A percentile compares a stretch with the other conserved stretches of the same genome.
phyloP scores from a whole-genome alignment of 306 rosid genomes.

The Trifolium repens region DNA sequence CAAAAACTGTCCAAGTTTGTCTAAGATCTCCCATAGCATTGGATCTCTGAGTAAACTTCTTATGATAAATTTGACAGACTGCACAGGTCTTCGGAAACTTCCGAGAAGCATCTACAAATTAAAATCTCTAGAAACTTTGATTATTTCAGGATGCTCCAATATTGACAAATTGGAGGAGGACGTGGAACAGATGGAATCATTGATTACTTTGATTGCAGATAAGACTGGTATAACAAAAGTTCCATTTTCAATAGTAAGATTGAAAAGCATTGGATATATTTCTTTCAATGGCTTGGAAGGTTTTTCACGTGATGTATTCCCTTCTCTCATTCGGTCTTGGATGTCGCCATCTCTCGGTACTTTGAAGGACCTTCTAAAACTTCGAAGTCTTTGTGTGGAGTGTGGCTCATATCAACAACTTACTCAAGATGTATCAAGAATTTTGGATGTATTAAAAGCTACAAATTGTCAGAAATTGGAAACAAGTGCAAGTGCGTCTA shows the following conservation, averaged over 20 bases:
- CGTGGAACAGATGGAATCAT: neutral
- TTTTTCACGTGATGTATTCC: neutral
- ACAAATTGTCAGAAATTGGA: neutral
- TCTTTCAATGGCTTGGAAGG: neutral
- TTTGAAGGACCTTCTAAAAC: neutral
- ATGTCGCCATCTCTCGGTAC: neutral
- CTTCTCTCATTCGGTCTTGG: conserved; percentile 4
- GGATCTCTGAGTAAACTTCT: neutral
- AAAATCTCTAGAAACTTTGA: neutral
- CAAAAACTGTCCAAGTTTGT: neutral
- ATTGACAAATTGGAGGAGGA: conserved; percentile 9
- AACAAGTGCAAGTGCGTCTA: neutral
- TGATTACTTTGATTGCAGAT: neutral
- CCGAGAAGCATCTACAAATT: neutral
- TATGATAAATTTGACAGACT: neutral
- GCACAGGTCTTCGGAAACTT: neutral
- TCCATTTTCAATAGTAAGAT: conserved; percentile 7
- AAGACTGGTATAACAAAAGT: conserved; percentile 2
- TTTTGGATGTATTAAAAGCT: neutral
- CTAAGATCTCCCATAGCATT: neutral
- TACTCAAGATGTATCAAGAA: neutral
- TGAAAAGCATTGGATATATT: conserved; percentile 4
- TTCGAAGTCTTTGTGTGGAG: neutral
- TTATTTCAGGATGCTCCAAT: neutral
- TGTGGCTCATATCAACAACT: neutral